Base-by-base conservation (phyloP, 805 yeast species). In the Barnettozyma sucrosica region DNA sequence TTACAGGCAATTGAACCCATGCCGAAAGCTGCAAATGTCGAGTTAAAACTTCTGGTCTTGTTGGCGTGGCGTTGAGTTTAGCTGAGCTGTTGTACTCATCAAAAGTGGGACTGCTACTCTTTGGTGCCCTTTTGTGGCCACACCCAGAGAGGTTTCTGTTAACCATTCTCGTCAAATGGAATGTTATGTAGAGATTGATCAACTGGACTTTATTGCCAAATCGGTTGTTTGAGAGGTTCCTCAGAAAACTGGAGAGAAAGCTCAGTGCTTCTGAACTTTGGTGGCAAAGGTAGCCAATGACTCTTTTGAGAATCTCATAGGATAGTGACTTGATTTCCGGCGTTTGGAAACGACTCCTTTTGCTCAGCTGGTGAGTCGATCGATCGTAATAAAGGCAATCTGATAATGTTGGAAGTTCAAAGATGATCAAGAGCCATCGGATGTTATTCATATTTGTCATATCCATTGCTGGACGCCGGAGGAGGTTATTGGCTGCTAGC, bases 131-230 rank as follows among this genome's bases (percentile, higher is more conserved):
- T 5, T 23, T 32, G 20, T 10, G 9, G 7, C 28, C 41, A n/a
- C 33, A 38, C 20, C 19, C 18, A 19, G 41, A 8, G n/a, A 32
- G 24, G 5, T 37, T 44, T 14, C 19, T 42, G 57, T 62, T 74
- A 52, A 74, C 69, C 46, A 78, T 70, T 49, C 79, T 71, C 36
- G 81, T 76, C 46, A 90, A 68, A 40, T 87, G 88, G 58, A 85
- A 88, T 0, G 95, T 84, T 33, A 89, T 75, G 64, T 85, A 89
- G 20, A 88, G 70, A 57, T 89, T 90, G 43, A 87, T 56, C 28
- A 85, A 67, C 36, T 88, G 88, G 0, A 89, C 75, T 54, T 82
- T 81, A 2, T 63, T 57, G 9, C 63, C 61, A 52, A 85, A 83
- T 8, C 68, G 71, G 0, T 62, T 64, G 0, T 54, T 47, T 0